These are phyloP conservation scores for Fusarium pseudograminearum DNA, from an alignment of 2,329 filamentous ascomycete genomes.

Conservation along the genomic window DNA sequence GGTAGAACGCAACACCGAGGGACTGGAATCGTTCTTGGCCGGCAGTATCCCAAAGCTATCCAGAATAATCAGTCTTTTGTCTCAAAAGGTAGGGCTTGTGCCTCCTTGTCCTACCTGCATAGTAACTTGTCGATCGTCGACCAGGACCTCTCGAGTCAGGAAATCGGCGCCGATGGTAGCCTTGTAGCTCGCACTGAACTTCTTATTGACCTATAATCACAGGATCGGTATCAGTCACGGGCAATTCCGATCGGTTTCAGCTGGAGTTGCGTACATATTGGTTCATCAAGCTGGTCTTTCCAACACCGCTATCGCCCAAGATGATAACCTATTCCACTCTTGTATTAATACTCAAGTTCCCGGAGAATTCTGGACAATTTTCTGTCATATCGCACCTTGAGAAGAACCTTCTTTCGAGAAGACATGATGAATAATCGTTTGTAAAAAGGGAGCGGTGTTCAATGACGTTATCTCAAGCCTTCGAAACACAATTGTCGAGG, in stretches of 20 bases:
- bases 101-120: slow-evolving; percentile 79
- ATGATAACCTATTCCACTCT: slow-evolving; percentile 83
- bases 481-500: slow-evolving; percentile 40
- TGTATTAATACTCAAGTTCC: slow-evolving; percentile 28
- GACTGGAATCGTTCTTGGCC: slow-evolving; percentile 98
- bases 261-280: slow-evolving; percentile 86
- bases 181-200: slow-evolving; percentile 99
- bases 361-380: not conserved
- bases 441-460: slow-evolving; percentile 33
- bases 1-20: slow-evolving; percentile 95
- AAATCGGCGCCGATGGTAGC: slow-evolving; percentile 99
- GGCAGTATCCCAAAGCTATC: slow-evolving; percentile 94
- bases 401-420: slow-evolving; percentile 88
- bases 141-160: slow-evolving; percentile 95
- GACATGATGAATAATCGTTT: slow-evolving; percentile 67
- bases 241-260: not conserved
- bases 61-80: slow-evolving; percentile 9
- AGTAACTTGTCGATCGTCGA: slow-evolving; percentile 96
- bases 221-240: slow-evolving; percentile 25
- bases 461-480: slow-evolving; percentile 51
- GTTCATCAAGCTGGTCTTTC: slow-evolving; percentile 99
- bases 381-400: slow-evolving; percentile 72
- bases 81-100: not conserved
- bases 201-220: slow-evolving; percentile 90
- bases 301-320: slow-evolving; percentile 97